Evolutionary conservation across 2,329 filamentous ascomycete genomes (phyloP), one percentile per base, ranked within the genome.

Genomic region (Xylaria sp.): DNA sequence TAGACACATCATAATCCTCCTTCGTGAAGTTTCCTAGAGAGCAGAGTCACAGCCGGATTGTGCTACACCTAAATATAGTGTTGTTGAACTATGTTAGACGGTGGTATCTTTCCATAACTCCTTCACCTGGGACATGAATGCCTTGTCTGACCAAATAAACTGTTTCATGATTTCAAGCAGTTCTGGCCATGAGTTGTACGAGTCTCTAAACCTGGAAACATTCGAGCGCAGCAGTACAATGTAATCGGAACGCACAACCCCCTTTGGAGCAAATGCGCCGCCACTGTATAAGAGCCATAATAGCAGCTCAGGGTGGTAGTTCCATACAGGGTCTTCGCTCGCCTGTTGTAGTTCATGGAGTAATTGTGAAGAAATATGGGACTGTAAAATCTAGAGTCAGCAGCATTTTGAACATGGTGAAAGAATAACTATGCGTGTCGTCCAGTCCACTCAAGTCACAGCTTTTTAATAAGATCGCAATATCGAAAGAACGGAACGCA

Each of bases 91-190:
- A 5, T 9, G 2, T 20, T 15, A 39, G 1, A 15, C 31, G 9
- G 22, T 44, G 25, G 27, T n/a, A 33, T 78, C 77, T 56, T 76
- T 71, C 77, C 77, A 81, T 51, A 82, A 76, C 2, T 47, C 67
- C 50, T 74, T 75, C 0, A 77, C 74, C 1, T 75, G 73, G 3
- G 64, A 42, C 49, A 61, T 13, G 56, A 81, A 81, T 33, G 78
- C 79, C 3, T 71, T 74, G 1, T 80, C 77, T 10, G 80, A 82
- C 80, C 80, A 82, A 39, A 79, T 77, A 53, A 81, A 82, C 31
- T 72, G 72, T 54, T 73, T 74, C 45, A 82, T 59, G 25, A 78
- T 73, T 17, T 51, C 49, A 31, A 76, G 69, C 25, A 80, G 22
- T 44, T 76, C 74, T 7, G 71, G 27, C 78, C 78, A 81, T 49